phyloP scores from a whole-genome alignment of 2,329 filamentous ascomycete genomes.

The Calonectria pteridis region DNA sequence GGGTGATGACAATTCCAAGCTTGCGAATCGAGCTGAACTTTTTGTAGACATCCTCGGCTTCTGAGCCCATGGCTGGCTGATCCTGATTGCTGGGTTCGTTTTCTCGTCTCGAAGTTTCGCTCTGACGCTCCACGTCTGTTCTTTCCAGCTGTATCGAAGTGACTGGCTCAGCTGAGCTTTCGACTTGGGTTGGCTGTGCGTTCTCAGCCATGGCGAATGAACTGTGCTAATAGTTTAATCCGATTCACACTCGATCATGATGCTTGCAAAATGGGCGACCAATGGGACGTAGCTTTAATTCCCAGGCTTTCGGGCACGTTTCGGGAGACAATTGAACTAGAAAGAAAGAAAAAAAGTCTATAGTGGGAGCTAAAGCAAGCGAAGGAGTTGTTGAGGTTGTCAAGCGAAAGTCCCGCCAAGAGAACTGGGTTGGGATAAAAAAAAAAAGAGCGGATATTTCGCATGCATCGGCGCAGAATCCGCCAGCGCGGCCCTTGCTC shows the following conservation, averaged over 20 bases:
- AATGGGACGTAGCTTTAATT: too few relatives aligned
- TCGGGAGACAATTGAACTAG: background rate
- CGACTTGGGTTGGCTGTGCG: too few relatives aligned
- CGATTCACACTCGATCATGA: background rate
- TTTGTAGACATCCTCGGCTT: slow-evolving; percentile 26
- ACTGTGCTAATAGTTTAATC: background rate
- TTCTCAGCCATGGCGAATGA: background rate
- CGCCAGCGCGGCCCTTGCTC: background rate
- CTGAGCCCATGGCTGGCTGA: background rate
- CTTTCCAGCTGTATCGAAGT: background rate
- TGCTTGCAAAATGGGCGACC: background rate
- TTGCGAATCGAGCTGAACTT: slow-evolving; percentile 41
- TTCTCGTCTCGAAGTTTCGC: background rate
- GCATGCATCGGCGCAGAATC: slow-evolving; percentile 5
- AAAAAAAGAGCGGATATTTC: background rate
- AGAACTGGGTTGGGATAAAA: background rate
- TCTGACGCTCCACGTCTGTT: background rate
- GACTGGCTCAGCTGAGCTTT: background rate
- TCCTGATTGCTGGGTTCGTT: background rate
- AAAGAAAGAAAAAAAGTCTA: background rate
- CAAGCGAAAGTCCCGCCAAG: background rate
- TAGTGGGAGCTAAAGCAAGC: background rate
- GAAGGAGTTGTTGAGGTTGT: background rate
- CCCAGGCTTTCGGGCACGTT: background rate
- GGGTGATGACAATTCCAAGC: slow-evolving; percentile 37